Evolutionary conservation across 176 grass and related monocot species (phyloP).

Genomic region (Cocos nucifera): DNA sequence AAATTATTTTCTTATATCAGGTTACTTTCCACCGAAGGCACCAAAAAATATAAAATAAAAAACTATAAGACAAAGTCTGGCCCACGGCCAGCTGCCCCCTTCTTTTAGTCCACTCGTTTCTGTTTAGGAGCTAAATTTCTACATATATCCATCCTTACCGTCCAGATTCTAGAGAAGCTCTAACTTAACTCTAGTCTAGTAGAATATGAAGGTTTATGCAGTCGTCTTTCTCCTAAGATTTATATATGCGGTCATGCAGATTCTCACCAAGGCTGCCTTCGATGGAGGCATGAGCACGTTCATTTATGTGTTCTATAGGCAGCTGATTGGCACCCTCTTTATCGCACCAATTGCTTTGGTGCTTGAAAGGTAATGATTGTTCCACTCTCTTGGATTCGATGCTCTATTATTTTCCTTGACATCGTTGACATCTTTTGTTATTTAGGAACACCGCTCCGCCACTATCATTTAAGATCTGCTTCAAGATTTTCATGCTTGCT

Average conservation of each 20-base stretch:
- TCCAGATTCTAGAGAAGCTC: too few species aligned
- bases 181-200: background rate
- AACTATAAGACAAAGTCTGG: too few species aligned
- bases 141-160: too few species aligned
- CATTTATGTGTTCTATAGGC: constrained; percentile 75
- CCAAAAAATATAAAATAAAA: too few species aligned
- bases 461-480: constrained; percentile 33
- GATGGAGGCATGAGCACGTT: constrained; percentile 50
- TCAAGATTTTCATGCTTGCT: constrained; percentile 53
- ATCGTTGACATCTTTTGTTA: background rate
- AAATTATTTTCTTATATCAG: too few species aligned
- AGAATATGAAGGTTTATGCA: constrained; percentile 23
- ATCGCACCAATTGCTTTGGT: constrained; percentile 40
- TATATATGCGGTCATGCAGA: constrained; percentile 57
- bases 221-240: constrained; percentile 39
- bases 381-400: too few species aligned
- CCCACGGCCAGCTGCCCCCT: too few species aligned
- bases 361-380: constrained; percentile 34
- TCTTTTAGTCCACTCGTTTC: too few species aligned
- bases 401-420: too few species aligned
- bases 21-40: too few species aligned
- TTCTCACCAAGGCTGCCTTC: constrained; percentile 48
- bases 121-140: too few species aligned
- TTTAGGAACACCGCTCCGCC: constrained; percentile 52
- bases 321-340: constrained; percentile 37